phyloP scores from a whole-genome alignment of 345 rosid genomes.

The Bruguiera parviflora region DNA sequence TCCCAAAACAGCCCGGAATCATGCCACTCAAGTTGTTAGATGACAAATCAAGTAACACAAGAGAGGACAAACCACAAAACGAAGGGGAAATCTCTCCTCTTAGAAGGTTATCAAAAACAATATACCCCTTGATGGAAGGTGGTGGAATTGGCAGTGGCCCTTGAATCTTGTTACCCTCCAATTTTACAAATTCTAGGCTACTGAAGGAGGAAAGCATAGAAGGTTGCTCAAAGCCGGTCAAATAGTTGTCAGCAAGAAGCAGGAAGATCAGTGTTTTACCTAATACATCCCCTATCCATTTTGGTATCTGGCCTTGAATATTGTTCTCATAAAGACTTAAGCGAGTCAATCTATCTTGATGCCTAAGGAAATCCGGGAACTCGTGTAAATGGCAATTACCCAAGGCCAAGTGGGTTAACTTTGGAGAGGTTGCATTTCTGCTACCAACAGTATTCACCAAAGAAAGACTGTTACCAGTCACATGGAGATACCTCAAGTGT shows the following conservation, averaged over 20 bases:
- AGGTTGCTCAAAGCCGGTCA: conserved; percentile 11
- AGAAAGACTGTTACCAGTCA: conserved; percentile 13
- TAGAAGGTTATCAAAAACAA: conserved; percentile 15
- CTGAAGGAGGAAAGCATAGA: rapidly evolving
- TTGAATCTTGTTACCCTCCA: conserved; percentile 17
- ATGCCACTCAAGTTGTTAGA: conserved; percentile 17
- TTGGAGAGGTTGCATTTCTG: not conserved
- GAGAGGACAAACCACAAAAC: conserved; percentile 10
- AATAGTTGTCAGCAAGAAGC: conserved; percentile 17
- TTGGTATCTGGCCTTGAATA: conserved; percentile 20
- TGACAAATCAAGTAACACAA: conserved; percentile 9
- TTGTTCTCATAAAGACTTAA: conserved; percentile 16
- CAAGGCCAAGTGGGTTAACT: not conserved
- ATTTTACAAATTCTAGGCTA: not conserved
- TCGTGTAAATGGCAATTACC: conserved; percentile 14
- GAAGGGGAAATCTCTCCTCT: conserved; percentile 7
- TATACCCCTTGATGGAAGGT: rapidly evolving
- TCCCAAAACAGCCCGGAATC: conserved; percentile 32
- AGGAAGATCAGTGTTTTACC: rapidly evolving
- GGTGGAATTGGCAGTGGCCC: conserved; percentile 19
- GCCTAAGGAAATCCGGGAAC: conserved; percentile 19
- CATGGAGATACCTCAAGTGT: rapidly evolving
- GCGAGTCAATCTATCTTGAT: not conserved
- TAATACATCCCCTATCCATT: conserved; percentile 16
- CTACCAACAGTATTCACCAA: not conserved